Base-by-base conservation (phyloP, 1,284 basidiomycete species). In the Rhodotorula glutinis region DNA sequence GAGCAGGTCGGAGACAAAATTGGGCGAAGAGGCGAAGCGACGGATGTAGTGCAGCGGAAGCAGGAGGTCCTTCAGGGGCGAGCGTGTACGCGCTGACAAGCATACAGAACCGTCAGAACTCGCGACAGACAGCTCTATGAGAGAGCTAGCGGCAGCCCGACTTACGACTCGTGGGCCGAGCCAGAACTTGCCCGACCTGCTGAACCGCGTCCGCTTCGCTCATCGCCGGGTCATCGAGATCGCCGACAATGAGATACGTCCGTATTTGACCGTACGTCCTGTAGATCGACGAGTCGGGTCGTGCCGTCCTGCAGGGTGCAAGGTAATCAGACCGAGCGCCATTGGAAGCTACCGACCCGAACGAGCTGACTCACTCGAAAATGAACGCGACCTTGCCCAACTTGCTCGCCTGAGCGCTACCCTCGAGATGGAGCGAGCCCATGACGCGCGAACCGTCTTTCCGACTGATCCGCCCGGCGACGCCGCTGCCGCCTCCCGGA, bases 281-380 rank as follows among this genome's bases (percentile, higher is more conserved):
- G 44, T 68, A 57, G 8, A 49, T 25, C 27, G 63, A 53, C 10
- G 33, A 21, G 30, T 59, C 55, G 0, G 66, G 66, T 13, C 58
- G 55, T 2, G 43, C 46, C 10, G 47, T 38, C n/a, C 65, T 66
- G 30, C 14, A 4, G 29, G 1, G 9, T 30, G 46, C 21, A 21
- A 33, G 17, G 43, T 19, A 16, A 44, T 16, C 43, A 44, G 43
- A 44, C 25, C 13, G n/a, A 23, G 30, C 23, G 19, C 30, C 43
- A 1, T 17, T 2, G 17, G 1, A 14, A 29, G 21, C 10, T 11
- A 27, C 2, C 1, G 33, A 7, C 3, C 25, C 30, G 41, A 27
- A 23, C 27, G 11, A 17, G 14, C 40, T 3, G 8, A 57, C 64
- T 41, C 55, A 61, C 66, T 67, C 62, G 49, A n/a, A 67, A 23